Evolutionary conservation across 1,139 yeast genomes (phyloP), one percentile per base, ranked within the genome.

Genomic region (Yamadazyma sp.): DNA sequence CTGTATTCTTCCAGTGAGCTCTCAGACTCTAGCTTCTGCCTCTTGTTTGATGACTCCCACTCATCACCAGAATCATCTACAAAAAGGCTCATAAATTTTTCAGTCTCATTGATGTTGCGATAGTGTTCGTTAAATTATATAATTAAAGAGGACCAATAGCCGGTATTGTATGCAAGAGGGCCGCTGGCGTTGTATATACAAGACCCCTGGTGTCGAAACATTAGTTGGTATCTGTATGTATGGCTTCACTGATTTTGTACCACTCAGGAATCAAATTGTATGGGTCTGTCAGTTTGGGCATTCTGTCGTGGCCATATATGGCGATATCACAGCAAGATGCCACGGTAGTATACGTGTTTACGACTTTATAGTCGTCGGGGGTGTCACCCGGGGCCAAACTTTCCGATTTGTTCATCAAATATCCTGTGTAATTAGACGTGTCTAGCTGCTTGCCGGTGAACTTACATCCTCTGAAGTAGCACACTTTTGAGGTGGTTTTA

Each of bases 391-490:
- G 51, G 2, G 46, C 56, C 31, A 67, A 46, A n/a, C 52, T 45
- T 39, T 69, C 75, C 2, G 62, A 50, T 34, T 58, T 53, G 33
- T 60, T 59, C 16, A 67, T 40, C 3, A 69, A 39, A 41, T 59
- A 65, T 0, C 73, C 75, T 1, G 45, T 48, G 35, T 60, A 51
- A 15, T 51, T 33, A 0, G 49, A 40, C 11, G 67, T 49, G 7
- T 52, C 50, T 1, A 61, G 34, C 4, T 47, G 39, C 28, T 53
- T 54, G 0, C 74, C 75, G 4, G 64, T 54, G 13, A 70, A 50
- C 40, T 61, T 62, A 42, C 69, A 59, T 1, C 76, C 76, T 50
- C 76, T 53, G 42, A 67, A 70, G 43, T 60, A 65, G 6, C 72
- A 69, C 1, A 56, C 51, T 35, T 59, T 60, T 6, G 31, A 40